Evolutionary conservation across 345 rosid genomes (phyloP).

Genomic region (Boechera divaricarpa): DNA sequence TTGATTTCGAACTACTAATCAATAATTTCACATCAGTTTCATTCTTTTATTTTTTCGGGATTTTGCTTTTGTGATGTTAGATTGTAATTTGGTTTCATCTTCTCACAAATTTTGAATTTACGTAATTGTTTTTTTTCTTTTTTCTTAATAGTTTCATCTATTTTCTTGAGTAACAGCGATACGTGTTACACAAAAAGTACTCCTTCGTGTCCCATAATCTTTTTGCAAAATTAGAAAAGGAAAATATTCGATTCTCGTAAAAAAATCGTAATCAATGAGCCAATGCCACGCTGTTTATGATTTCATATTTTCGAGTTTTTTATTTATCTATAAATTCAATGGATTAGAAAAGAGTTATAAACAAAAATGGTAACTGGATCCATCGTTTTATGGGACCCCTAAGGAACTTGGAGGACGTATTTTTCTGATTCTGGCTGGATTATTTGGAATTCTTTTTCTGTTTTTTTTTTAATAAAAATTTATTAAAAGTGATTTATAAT

Average conservation of each 20-base stretch:
- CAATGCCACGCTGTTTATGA: slow-evolving; percentile 20
- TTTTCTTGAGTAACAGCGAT: slow-evolving; percentile 2
- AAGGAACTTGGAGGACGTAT: slow-evolving; percentile 13
- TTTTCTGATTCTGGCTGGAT: slow-evolving; percentile 7
- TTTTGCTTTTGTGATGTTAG: background rate
- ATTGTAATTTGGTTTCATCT: background rate
- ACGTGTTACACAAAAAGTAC: slow-evolving; percentile 15
- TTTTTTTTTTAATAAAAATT: too few relatives aligned
- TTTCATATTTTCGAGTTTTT: slow-evolving; percentile 5
- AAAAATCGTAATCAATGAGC: too few relatives aligned
- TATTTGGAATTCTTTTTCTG: background rate
- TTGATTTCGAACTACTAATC: background rate
- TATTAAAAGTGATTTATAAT: background rate
- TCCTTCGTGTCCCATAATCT: slow-evolving; percentile 22
- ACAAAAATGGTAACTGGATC: slow-evolving; percentile 37
- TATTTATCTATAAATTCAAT: background rate
- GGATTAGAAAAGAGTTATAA: slow-evolving; percentile 1
- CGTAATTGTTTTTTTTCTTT: background rate
- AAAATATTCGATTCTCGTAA: slow-evolving; percentile 29
- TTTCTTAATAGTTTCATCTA: background rate
- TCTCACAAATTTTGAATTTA: background rate
- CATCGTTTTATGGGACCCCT: slow-evolving; percentile 38
- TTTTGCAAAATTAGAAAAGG: slow-evolving; percentile 1
- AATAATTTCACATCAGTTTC: background rate
- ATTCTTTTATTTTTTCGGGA: background rate